Percentiles rank a stretch among this genome's conserved stretches.
Evolutionary conservation across 371 early-diverging fungal species (phyloP).

Genomic region (Mucor indicus): DNA sequence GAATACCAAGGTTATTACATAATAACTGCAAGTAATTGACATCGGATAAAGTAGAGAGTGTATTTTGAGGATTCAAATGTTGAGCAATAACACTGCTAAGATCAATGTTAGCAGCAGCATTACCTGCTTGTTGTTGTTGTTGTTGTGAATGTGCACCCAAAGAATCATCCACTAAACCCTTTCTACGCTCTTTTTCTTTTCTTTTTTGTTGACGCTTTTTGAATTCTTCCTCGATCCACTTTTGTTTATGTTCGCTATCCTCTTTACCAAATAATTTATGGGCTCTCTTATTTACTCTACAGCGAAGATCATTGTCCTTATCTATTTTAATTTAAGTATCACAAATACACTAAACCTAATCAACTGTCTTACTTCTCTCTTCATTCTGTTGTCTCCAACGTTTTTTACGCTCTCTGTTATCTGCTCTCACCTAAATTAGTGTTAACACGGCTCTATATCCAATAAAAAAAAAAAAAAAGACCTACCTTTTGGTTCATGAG

Average conservation of each 20-base stretch:
- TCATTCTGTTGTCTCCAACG: constrained; percentile 73
- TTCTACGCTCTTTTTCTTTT: constrained; percentile 60
- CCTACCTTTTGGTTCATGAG: constrained; percentile 50
- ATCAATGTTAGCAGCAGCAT: constrained; percentile 6
- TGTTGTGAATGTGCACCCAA: background rate
- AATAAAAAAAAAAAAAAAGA: background rate
- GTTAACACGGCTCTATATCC: background rate
- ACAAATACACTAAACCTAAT: background rate
- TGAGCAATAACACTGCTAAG: constrained; percentile 9
- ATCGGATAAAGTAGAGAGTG: constrained; percentile 10
- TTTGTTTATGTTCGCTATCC: constrained; percentile 59
- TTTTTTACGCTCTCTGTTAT: constrained; percentile 75
- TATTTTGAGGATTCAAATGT: constrained; percentile 11
- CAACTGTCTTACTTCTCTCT: constrained; percentile 60
- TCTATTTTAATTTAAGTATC: no score
- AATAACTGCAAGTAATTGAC: constrained; percentile 43
- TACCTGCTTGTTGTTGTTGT: background rate
- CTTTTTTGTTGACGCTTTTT: constrained; percentile 64
- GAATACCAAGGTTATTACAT: constrained; percentile 40
- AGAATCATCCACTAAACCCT: constrained; percentile 21
- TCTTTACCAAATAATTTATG: constrained; percentile 68
- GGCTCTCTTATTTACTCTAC: constrained; percentile 79
- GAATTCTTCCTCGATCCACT: constrained; percentile 76
- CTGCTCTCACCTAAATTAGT: constrained; percentile 52
- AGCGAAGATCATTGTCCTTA: constrained; percentile 79